A percentile compares a stretch with the other conserved stretches of the same genome.
These are phyloP conservation scores for Sisymbrium irio DNA, from an alignment of 345 rosid genomes.

Conservation along the genomic window DNA sequence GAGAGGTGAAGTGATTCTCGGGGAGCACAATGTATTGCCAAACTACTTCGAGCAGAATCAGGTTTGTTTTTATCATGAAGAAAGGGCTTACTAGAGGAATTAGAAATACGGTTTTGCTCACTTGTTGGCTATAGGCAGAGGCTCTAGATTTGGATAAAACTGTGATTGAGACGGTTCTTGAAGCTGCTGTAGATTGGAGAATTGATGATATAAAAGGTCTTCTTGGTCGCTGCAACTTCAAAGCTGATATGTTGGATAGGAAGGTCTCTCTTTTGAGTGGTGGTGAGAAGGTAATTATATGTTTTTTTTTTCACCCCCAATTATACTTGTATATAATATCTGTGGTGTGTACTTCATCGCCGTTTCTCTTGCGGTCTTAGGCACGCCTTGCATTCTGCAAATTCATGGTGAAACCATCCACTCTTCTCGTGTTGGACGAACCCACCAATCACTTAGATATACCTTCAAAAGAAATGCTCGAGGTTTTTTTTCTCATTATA, in stretches of 20 bases:
- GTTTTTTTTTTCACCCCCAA: not conserved
- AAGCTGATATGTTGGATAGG: slow-evolving; percentile 88
- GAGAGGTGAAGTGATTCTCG: slow-evolving; percentile 69
- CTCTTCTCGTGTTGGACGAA: slow-evolving; percentile 79
- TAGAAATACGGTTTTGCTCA: not conserved
- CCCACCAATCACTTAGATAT: slow-evolving; percentile 97
- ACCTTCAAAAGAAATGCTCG: slow-evolving; percentile 98
- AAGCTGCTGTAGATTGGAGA: slow-evolving; percentile 93
- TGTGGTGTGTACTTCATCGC: not conserved
- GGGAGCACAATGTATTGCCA: slow-evolving; percentile 90
- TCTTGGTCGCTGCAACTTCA: slow-evolving; percentile 97
- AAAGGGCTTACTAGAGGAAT: not conserved
- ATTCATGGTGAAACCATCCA: slow-evolving; percentile 93
- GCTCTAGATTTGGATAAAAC: slow-evolving; percentile 89
- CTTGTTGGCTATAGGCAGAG: slow-evolving; percentile 56
- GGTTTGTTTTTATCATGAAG: slow-evolving; percentile 40
- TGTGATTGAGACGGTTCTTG: slow-evolving; percentile 80
- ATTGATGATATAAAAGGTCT: slow-evolving; percentile 92
- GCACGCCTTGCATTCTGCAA: slow-evolving; percentile 97
- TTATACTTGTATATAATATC: not conserved
- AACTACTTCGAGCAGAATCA: slow-evolving; percentile 99
- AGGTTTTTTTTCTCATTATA: slow-evolving; percentile 47
- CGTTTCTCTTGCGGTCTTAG: slow-evolving; percentile 12
- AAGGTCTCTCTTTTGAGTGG: slow-evolving; percentile 91
- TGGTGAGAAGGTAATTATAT: slow-evolving; percentile 70